Base-by-base conservation (phyloP, 441 rosid genomes). In the Viola pubescens region DNA sequence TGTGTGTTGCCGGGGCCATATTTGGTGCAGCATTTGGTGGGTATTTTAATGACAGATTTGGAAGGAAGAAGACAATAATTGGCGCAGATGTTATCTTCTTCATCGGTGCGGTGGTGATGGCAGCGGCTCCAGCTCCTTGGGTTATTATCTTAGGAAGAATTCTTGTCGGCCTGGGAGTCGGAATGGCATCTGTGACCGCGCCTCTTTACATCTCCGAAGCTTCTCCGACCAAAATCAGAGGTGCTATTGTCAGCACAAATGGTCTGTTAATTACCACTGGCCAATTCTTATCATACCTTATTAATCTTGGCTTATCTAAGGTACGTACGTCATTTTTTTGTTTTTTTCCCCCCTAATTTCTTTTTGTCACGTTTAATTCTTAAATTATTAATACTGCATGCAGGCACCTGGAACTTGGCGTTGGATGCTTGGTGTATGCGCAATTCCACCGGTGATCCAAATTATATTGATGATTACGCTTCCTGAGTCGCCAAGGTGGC, bases 401-500 rank as follows among this genome's bases (percentile, higher is more conserved):
- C 77, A 84, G 86, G 74, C 74, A 19, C 65, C 60, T 0, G 87
- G 95, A 40, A 87, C 95, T 2, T 91, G 91, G 97, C 81, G 88
- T 6, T 87, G 97, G 97, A 91, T 89, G 98, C 81, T 91, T 42
- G 94, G 97, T 2, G 74, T 91, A 4, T 95, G 94, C 0, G 86
- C 81, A 9, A 3, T 89, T 44, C 95, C 95, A 0, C 85, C 95
- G 2, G 0, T 85, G 0, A 53, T 82, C 69, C 97, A 91, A 76
- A 80, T 89, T 19, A 4, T 80, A 16, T 66, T 89, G 55, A 86
- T 92, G 97, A 4, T 79, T 7, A 75, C 77, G 0, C 75, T 92
- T 0, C 97, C 98, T 0, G 98, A 91, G 64, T 87, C 97, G 63
- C 98, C 98, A 3, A 66, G 97, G 70, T 91, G 94, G 91, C 88